Evolutionary conservation across 2,329 filamentous ascomycete species (phyloP), one percentile per base, ranked within the genome.

Genomic region (Dothistroma septosporum): DNA sequence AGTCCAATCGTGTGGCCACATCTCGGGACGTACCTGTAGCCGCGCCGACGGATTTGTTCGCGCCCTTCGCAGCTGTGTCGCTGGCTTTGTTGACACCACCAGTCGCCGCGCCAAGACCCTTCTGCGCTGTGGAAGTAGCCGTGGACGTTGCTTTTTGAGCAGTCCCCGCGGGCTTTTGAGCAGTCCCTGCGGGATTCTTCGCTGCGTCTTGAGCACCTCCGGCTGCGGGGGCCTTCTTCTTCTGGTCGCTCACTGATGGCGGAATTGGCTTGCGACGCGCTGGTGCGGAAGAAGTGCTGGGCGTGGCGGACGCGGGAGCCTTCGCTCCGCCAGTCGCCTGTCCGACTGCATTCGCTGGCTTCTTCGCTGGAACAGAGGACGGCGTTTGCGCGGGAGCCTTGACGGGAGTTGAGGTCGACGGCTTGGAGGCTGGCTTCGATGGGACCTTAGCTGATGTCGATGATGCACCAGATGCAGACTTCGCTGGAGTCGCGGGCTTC

Each of bases 21-120:
- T 62, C 47, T 61, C 58, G 22, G 53, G 62, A 69, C 70, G 63
- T 70, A 73, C 71, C 70, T 63, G 70, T 73, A 46, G 69, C 69
- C 8, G 61, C 63, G 9, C 65, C 66, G 1, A 69, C 62, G 24
- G 61, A 63, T 54, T 69, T 69, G 61, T 70, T 70, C 22, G 65
- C 61, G 32, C 62, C 66, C 16, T 55, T 57, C 9, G 63, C 62
- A 4, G 65, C 68, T 32, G 61, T 65, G 32, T 69, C 59, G 24
- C 68, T 64, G 35, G 61, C 64, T 57, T 72, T 73, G 59, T 69
- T 68, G n/a, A 68, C 67, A 11, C 68, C 65, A 14, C 60, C 63
- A 5, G 64, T 61, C 28, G 66, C 70, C 9, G 60, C 57, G 49
- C 66, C 64, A 22, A 66, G 63, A n/a, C 64, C 64, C 47, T 71